Conservation (phyloP, 2,329 filamentous ascomycete genomes). For the Aspergillus brunneoviolaceus region DNA sequence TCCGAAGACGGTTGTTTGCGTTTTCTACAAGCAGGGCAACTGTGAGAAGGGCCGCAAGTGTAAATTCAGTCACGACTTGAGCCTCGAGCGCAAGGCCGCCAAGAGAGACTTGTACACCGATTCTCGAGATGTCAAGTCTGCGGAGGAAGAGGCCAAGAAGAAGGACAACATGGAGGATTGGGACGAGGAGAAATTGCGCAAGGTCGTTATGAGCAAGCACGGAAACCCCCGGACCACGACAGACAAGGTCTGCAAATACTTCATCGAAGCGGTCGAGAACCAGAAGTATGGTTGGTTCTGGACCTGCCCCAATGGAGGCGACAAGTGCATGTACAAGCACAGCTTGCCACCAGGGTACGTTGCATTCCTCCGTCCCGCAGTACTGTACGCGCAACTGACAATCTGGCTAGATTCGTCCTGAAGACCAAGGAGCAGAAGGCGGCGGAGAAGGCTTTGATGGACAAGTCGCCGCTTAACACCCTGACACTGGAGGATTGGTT, state of each 20-base stretch:
- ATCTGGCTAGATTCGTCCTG: slow-evolving; percentile 71
- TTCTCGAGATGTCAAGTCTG: slow-evolving; percentile 65
- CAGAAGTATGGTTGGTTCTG: slow-evolving; percentile 99
- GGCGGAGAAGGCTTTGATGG: slow-evolving; percentile 90
- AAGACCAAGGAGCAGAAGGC: slow-evolving; percentile 97
- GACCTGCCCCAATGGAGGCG: slow-evolving; percentile 91
- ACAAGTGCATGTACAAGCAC: slow-evolving; percentile 99
- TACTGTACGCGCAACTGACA: slow-evolving; percentile 18
- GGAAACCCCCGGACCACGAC: slow-evolving; percentile 94
- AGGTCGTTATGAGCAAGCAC: slow-evolving; percentile 92
- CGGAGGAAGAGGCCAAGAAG: slow-evolving; percentile 72
- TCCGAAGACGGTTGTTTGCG: slow-evolving; percentile 93
- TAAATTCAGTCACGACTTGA: slow-evolving; percentile 93
- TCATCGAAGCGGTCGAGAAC: slow-evolving; percentile 95
- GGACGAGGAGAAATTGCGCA: slow-evolving; percentile 93
- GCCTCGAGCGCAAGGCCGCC: slow-evolving; percentile 84
- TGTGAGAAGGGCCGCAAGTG: slow-evolving; percentile 98
- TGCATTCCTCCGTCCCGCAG: slow-evolving; percentile 1
- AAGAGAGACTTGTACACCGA: slow-evolving; percentile 93
- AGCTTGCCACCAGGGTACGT: slow-evolving; percentile 89
- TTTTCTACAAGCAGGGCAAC: slow-evolving; percentile 95
- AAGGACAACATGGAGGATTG: slow-evolving; percentile 91
- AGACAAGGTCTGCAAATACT: slow-evolving; percentile 99
- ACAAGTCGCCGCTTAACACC: slow-evolving; percentile 92
- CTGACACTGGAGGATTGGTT: slow-evolving; percentile 96